Evolutionary conservation across 768 basidiomycete genomes (phyloP).

Genomic region (Boletellus emodensis): DNA sequence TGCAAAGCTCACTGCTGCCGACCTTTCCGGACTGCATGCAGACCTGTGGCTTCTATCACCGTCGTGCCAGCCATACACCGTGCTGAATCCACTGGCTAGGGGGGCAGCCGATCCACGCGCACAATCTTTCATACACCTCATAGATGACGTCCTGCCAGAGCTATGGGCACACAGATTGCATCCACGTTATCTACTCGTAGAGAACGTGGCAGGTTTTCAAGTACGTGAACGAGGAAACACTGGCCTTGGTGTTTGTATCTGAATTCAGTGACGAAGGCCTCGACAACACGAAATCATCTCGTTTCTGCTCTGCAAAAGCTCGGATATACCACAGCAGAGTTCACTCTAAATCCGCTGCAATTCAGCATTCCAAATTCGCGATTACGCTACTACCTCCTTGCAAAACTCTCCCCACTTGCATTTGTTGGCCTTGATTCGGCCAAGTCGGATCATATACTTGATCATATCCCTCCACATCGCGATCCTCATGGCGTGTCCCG

Average conservation of each 20-base stretch:
- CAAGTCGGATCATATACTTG: slow-evolving; percentile 34
- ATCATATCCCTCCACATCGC: slow-evolving; percentile 51
- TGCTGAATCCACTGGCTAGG: slow-evolving; percentile 69
- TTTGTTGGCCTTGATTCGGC: slow-evolving; percentile 31
- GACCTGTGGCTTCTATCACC: slow-evolving; percentile 78
- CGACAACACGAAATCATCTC: slow-evolving; percentile 57
- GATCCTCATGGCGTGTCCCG: slow-evolving; percentile 17
- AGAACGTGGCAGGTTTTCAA: slow-evolving; percentile 85
- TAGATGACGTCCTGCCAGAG: slow-evolving; percentile 58
- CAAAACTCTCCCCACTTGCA: slow-evolving; percentile 43
- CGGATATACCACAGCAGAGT: slow-evolving; percentile 56
- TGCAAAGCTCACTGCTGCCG: slow-evolving; percentile 45
- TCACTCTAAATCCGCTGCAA: slow-evolving; percentile 71
- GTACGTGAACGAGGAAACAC: slow-evolving; percentile 34
- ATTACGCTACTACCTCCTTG: slow-evolving; percentile 75
- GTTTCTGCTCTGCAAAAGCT: slow-evolving; percentile 47
- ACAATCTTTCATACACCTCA: slow-evolving; percentile 68
- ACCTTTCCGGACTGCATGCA: slow-evolving; percentile 46
- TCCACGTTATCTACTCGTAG: slow-evolving; percentile 62
- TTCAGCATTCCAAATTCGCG: slow-evolving; percentile 82
- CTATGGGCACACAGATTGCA: slow-evolving; percentile 42
- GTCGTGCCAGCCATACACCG: slow-evolving; percentile 81
- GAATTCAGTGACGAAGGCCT: slow-evolving; percentile 43
- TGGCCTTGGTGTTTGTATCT: not conserved
- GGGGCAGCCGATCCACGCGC: slow-evolving; percentile 72